Evolutionary conservation across 2,329 filamentous ascomycete species (phyloP), one percentile per base, ranked within the genome.

Genomic region (Cadophora sp.): DNA sequence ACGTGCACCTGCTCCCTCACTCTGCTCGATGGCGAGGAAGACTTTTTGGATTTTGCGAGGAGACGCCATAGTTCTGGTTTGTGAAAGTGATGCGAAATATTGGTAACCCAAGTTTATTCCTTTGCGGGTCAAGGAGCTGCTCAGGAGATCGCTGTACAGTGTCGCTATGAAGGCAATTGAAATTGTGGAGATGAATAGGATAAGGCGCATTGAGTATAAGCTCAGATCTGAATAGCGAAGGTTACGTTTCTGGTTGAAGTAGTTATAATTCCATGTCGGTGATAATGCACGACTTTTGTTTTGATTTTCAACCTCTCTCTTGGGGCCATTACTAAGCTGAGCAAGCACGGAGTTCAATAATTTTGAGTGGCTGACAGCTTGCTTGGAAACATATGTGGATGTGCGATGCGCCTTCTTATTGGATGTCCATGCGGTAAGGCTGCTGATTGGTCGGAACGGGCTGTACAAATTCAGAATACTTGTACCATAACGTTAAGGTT

Each of bases 1-100:
- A 69, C 89, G 86, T 6, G 95, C 95, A 65, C 95, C 95, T 0
- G 90, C 93, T 55, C 95, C 95, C 79, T 98, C 95, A 30, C 92
- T 83, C 79, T 97, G 92, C 80, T 97, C 93, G 67, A 91, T 80
- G 69, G 95, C 95, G 53, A 93, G 85, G 80, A 97, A 94, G 72
- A 91, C 88, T 80, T 94, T 92, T 72, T 88, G 88, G 77, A 98
- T 95, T 60, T 45, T 8, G 41, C 41, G 18, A 2, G 41, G 41
- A 45, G 14, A 45, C 16, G 41, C 4, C 41, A 45, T 45, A 18
- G 13, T n/a, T 45, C 16, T 18, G 3, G 18, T 45, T 45, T 6
- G 27, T 30, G 41, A 45, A 16, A 45, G 41, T 5, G 36, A 11
- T 39, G 36, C 36, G 36, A 39, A 9, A 8, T 39, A 39, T 39